A percentile compares a stretch with the other conserved stretches of the same genome.
These are phyloP conservation scores for Knoxdaviesia proteae DNA, from an alignment of 2,329 filamentous ascomycete species.

Conservation along the genomic window DNA sequence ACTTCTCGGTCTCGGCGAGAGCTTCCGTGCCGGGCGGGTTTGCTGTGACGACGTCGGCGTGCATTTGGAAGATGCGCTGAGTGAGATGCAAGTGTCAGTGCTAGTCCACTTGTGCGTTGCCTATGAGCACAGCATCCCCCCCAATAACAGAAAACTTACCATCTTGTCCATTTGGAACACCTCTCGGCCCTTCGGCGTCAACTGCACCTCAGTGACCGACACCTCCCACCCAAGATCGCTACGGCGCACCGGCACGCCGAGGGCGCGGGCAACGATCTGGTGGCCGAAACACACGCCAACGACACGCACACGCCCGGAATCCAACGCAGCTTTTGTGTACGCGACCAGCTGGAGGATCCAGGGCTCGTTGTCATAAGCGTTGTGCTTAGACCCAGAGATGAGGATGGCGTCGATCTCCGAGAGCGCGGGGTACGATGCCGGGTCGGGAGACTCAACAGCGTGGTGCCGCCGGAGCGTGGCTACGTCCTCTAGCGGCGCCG, in stretches of 20 bases:
- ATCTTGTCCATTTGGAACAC: constrained; percentile 46
- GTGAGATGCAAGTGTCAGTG: not conserved
- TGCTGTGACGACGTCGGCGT: constrained; percentile 52
- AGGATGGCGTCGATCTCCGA: constrained; percentile 64
- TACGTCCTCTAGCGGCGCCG: constrained; percentile 18
- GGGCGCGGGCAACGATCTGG: constrained; percentile 58
- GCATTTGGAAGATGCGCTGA: constrained; percentile 66
- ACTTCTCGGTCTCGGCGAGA: constrained; percentile 44
- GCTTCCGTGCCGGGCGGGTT: constrained; percentile 39
- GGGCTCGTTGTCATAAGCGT: constrained; percentile 49
- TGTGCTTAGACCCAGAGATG: constrained; percentile 55
- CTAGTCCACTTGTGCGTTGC: not conserved
- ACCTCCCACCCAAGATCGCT: constrained; percentile 61
- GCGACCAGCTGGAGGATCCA: constrained; percentile 62
- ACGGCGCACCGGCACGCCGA: constrained; percentile 45
- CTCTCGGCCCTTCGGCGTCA: constrained; percentile 49
- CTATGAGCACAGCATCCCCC: not conserved
- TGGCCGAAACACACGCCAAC: constrained; percentile 77
- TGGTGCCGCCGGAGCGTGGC: constrained; percentile 47
- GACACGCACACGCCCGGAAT: constrained; percentile 42
- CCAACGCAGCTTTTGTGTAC: constrained; percentile 38
- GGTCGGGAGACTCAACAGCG: constrained; percentile 35
- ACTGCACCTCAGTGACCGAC: constrained; percentile 46
- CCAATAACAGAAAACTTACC: constrained; percentile 13
- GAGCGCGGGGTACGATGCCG: constrained; percentile 48